These are phyloP conservation scores for Geranomyces variabilis DNA, from an alignment of 192 early-diverging fungal genomes.

Conservation along the genomic window DNA sequence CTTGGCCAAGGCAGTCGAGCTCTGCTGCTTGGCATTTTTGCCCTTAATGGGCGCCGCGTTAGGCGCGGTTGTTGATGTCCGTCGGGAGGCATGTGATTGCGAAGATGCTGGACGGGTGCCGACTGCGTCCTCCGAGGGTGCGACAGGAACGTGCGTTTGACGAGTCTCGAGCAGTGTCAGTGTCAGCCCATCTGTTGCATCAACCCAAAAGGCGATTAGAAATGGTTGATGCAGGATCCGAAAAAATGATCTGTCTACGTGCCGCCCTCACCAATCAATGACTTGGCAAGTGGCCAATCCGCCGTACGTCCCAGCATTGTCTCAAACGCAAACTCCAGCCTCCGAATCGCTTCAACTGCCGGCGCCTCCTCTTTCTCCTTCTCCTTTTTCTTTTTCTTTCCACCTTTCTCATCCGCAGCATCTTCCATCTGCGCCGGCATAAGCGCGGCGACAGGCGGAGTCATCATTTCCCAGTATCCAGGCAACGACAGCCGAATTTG, in stretches of 20 bases:
- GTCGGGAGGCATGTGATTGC: background rate
- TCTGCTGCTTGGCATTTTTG: too few relatives aligned
- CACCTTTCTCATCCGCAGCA: background rate
- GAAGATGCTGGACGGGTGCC: background rate
- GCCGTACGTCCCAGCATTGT: background rate
- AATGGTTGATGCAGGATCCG: too few relatives aligned
- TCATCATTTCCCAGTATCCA: background rate
- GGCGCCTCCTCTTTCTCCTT: constrained; percentile 12
- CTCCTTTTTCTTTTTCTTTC: constrained; percentile 7
- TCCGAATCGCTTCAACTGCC: background rate
- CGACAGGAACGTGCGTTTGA: constrained; percentile 1
- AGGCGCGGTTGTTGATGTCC: background rate
- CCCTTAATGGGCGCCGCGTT: too few relatives aligned
- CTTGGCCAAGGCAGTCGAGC: too few relatives aligned
- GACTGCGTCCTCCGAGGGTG: background rate
- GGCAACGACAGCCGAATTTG: constrained; percentile 1
- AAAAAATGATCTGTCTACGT: too few relatives aligned
- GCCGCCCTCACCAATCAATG: background rate
- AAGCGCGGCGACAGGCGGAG: background rate
- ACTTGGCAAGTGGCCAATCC: constrained; percentile 9
- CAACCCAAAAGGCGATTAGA: too few relatives aligned
- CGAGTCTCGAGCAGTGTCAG: constrained; percentile 5
- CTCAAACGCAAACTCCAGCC: constrained; percentile 1
- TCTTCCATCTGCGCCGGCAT: background rate
- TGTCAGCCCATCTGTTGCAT: constrained; percentile 8